phyloP scores from a whole-genome alignment of 352 stramenopile genomes.

The Phytopythium kandeliae region DNA sequence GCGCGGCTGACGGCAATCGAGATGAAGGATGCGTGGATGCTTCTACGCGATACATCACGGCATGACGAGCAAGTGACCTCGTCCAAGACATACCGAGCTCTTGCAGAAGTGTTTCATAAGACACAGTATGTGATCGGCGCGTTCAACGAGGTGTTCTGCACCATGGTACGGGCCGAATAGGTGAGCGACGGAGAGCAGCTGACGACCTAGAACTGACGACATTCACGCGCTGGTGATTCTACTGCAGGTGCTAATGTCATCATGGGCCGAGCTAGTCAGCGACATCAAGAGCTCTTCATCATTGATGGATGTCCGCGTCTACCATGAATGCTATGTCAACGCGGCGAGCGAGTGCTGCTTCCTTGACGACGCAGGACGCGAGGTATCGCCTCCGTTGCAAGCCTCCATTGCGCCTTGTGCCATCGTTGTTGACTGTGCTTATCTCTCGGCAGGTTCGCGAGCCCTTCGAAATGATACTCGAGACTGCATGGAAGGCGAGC shows the following conservation, averaged over 20 bases:
- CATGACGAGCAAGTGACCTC: slow-evolving; percentile 4
- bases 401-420: background rate
- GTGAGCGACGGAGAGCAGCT: background rate
- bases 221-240: background rate
- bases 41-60: slow-evolving; percentile 22
- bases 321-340: slow-evolving; percentile 32
- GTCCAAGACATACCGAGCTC: slow-evolving; percentile 19
- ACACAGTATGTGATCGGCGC: slow-evolving; percentile 33
- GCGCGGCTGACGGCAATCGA: slow-evolving; percentile 37
- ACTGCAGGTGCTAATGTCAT: slow-evolving; percentile 29
- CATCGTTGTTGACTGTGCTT: background rate
- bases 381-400: slow-evolving; percentile 10
- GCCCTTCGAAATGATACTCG: slow-evolving; percentile 17
- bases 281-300: slow-evolving; percentile 12
- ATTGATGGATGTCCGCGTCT: slow-evolving; percentile 21
- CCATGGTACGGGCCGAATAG: slow-evolving; percentile 15
- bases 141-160: slow-evolving; percentile 45
- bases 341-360: slow-evolving; percentile 33
- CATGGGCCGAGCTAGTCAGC: slow-evolving; percentile 27
- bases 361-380: slow-evolving; percentile 17
- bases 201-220: background rate
- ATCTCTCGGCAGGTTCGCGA: slow-evolving; percentile 20
- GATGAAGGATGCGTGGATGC: slow-evolving; percentile 30
- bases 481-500: slow-evolving; percentile 24
- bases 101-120: slow-evolving; percentile 23